phyloP scores from a whole-genome alignment of 169 alveolate species.

The Perkinsus marinus region DNA sequence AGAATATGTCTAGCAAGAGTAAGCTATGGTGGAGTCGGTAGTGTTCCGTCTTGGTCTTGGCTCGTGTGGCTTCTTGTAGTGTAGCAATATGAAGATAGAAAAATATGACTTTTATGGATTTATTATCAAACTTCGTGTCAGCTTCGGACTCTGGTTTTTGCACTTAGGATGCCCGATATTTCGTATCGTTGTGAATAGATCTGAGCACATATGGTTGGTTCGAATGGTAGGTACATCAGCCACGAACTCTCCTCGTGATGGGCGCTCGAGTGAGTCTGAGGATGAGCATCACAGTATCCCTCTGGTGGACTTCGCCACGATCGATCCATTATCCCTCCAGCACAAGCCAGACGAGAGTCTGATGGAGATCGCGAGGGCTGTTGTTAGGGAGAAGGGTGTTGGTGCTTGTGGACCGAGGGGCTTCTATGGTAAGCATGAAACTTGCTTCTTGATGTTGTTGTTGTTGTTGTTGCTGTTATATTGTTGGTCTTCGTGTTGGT shows the following conservation, averaged over 20 bases:
- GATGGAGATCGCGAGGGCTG: not conserved
- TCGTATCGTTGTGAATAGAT: no score
- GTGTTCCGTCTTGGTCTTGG: no score
- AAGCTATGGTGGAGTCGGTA: not conserved
- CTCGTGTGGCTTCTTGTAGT: no score
- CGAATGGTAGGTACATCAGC: not conserved
- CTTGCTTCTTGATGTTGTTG: not conserved
- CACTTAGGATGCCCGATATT: no score
- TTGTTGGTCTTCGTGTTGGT: not conserved
- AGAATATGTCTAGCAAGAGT: not conserved
- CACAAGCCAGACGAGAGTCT: not conserved
- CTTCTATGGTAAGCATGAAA: conserved; percentile 3
- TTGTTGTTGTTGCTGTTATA: not conserved
- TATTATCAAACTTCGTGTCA: no score
- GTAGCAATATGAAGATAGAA: no score
- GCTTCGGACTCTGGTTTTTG: no score
- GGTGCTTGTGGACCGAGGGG: conserved; percentile 9
- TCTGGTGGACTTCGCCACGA: not conserved
- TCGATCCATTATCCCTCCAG: not conserved
- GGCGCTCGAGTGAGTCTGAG: not conserved
- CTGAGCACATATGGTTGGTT: not conserved
- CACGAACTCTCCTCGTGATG: not conserved
- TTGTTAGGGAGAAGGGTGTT: not conserved
- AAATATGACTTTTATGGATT: no score
- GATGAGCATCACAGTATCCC: not conserved